These are phyloP conservation scores for Cryptosporidium parvum DNA, from an alignment of 169 alveolate genomes.

Conservation along the genomic window DNA sequence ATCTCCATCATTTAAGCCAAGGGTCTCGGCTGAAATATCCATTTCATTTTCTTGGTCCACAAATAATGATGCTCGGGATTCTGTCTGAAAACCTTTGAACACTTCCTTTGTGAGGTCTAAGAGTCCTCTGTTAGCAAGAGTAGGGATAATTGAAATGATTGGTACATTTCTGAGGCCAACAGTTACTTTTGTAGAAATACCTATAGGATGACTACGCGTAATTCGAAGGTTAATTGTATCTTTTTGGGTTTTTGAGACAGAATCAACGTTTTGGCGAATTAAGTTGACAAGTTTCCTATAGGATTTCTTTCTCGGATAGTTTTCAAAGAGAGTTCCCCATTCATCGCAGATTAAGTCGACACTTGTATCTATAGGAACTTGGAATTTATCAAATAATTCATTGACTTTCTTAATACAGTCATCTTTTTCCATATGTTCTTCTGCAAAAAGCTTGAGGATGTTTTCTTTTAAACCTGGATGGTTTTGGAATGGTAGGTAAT, in stretches of 20 bases:
- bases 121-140: not conserved
- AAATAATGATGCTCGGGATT: constrained; percentile 3
- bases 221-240: constrained; percentile 8
- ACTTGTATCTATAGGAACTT: constrained; percentile 2
- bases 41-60: constrained; percentile 6
- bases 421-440: not conserved
- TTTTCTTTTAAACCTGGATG: constrained; percentile 42
- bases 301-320: constrained; percentile 21
- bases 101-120: constrained; percentile 36
- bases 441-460: constrained; percentile 5
- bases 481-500: constrained; percentile 37
- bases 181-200: constrained; percentile 3
- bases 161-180: not conserved
- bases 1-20: constrained; percentile 35
- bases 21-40: not conserved
- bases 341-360: constrained; percentile 23
- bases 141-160: constrained; percentile 5
- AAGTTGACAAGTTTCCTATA: not conserved
- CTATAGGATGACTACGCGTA: constrained; percentile 8
- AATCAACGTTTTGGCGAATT: not conserved
- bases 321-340: constrained; percentile 61
- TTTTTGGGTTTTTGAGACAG: not conserved
- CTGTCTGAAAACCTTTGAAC: constrained; percentile 24
- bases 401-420: constrained; percentile 26
- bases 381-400: constrained; percentile 22